Conservation (phyloP, 2,329 filamentous ascomycete species). For the Lasiodiplodia sp. region DNA sequence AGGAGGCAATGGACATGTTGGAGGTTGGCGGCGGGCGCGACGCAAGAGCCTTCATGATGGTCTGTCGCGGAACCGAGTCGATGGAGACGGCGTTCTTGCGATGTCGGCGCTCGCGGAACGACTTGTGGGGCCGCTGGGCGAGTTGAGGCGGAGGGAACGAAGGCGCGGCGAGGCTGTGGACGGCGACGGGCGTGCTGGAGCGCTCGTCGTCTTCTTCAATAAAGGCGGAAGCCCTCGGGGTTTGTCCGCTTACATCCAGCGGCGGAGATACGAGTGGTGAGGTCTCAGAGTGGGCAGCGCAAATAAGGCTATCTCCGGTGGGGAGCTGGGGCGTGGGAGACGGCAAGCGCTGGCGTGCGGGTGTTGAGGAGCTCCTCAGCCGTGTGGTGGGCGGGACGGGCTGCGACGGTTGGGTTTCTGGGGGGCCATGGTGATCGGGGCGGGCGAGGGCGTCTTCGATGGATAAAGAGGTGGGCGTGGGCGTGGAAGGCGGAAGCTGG, state of each 20-base stretch:
- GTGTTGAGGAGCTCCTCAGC: constrained; percentile 25
- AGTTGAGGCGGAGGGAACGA: constrained; percentile 14
- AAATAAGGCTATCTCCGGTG: constrained; percentile 29
- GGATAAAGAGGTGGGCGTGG: constrained; percentile 13
- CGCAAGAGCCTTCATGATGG: constrained; percentile 81
- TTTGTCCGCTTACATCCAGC: constrained; percentile 21
- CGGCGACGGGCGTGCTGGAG: constrained; percentile 15
- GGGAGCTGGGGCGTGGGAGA: background rate
- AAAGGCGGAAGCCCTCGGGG: constrained; percentile 7
- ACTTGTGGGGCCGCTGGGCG: constrained; percentile 30
- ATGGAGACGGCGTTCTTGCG: constrained; percentile 59
- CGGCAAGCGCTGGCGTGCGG: constrained; percentile 1
- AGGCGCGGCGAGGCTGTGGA: background rate
- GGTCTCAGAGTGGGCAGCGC: constrained; percentile 19
- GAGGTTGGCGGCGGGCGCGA: constrained; percentile 65
- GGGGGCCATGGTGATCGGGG: background rate
- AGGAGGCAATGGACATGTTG: constrained; percentile 67
- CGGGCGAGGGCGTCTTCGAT: constrained; percentile 10
- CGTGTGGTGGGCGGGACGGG: constrained; percentile 2
- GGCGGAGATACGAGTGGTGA: constrained; percentile 25
- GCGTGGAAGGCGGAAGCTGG: background rate
- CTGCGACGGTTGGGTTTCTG: background rate
- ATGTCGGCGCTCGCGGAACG: constrained; percentile 49
- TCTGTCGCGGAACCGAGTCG: constrained; percentile 77
- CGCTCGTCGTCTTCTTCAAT: constrained; percentile 4